Evolutionary conservation across 169 alveolate species (phyloP), one percentile per base, ranked within the genome.

Genomic region (Plasmodium adleri): DNA sequence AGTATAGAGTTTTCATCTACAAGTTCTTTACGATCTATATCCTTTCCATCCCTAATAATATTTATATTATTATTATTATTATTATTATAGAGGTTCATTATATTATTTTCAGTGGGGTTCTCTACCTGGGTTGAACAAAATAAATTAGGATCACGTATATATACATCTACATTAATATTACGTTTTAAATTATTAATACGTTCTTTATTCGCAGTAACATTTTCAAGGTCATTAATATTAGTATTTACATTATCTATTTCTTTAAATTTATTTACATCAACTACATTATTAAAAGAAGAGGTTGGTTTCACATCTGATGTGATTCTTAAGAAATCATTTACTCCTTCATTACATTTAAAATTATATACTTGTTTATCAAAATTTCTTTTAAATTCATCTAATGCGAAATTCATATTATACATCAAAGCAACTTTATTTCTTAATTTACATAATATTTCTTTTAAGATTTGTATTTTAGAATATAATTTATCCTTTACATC

Each of bases 381-480:
- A 39, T 39, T 39, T 56, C 20, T 1, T 13, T 56, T 15, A 17
- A 56, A 13, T 50, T 74, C 74, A 58, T 59, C 45, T 24, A 74
- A 17, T 13, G 17, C 64, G 12, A 60, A 74, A 67, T 59, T 59
- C 7, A 74, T 9, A 32, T 59, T 43, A 39, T 74, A 59, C 49
- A 74, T 15, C 1, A 47, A 5, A 10, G 15, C 39, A 17, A 74
- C 64, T 43, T 45, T 67, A 5, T 54, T 32, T 60, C 32, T 58
- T 10, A 74, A 17, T 10, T 74, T 20, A 20, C 24, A 13, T 54
- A 74, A 9, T 9, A 24, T 59, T 2, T 60, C 47, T 67, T 74
- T 74, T 2, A 74, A 62, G 0, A 62, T 15, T 2, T 4, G 9
- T 15, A 74, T 13, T 1, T 59, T 74, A 0, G 88, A 58, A 43